phyloP scores from a whole-genome alignment of 805 yeast genomes.

The Wickerhamomyces bisporus region DNA sequence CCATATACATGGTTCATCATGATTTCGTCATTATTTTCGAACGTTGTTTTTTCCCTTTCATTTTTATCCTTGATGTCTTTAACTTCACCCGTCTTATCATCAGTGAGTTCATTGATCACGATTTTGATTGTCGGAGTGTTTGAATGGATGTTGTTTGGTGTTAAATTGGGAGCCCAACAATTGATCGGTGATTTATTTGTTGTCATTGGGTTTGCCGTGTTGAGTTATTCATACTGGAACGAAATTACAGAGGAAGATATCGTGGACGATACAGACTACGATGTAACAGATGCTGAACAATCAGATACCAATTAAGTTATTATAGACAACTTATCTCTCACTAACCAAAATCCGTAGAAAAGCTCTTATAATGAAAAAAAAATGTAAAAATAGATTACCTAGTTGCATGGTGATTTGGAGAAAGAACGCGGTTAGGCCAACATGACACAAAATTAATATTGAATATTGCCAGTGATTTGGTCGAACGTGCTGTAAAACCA shows the following conservation, averaged over 20 bases:
- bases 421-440: too few relatives aligned
- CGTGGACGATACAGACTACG: constrained; percentile 27
- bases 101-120: constrained; percentile 64
- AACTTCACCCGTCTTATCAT: constrained; percentile 79
- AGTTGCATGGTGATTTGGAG: too few relatives aligned
- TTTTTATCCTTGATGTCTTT: constrained; percentile 76
- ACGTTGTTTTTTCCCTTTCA: constrained; percentile 63
- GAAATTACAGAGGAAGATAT: constrained; percentile 46
- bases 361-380: too few relatives aligned
- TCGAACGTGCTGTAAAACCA: too few relatives aligned
- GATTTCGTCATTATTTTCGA: constrained; percentile 50
- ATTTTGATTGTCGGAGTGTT: constrained; percentile 74
- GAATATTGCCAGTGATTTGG: too few relatives aligned
- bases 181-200: constrained; percentile 66
- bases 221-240: constrained; percentile 62
- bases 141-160: constrained; percentile 66
- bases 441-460: too few relatives aligned
- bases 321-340: too few relatives aligned
- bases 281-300: constrained; percentile 10
- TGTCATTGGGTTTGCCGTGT: constrained; percentile 59
- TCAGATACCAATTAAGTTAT: too few relatives aligned
- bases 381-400: too few relatives aligned
- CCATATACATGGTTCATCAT: constrained; percentile 40
- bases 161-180: constrained; percentile 49
- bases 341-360: too few relatives aligned